These are phyloP conservation scores for Arthrobotrys megalospora DNA, from an alignment of 2,329 filamentous ascomycete genomes.

Conservation along the genomic window DNA sequence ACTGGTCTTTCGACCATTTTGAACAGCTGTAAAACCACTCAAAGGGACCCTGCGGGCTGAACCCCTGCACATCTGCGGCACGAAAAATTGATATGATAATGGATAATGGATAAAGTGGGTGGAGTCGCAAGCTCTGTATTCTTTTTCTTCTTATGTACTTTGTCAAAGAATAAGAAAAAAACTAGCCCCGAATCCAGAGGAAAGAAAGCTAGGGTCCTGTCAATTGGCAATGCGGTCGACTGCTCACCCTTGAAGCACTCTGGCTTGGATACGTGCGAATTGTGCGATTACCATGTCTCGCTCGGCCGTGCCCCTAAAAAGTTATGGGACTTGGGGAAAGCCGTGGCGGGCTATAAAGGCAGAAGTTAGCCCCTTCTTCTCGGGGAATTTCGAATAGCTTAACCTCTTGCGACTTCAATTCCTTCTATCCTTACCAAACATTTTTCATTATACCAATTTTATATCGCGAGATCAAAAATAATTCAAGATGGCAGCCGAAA, in stretches of 20 bases:
- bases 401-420: slow-evolving; percentile 18
- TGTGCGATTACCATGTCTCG: slow-evolving; percentile 47
- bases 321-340: neutral
- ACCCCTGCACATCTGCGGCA: slow-evolving; percentile 56
- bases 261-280: slow-evolving; percentile 57
- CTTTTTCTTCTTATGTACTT: neutral
- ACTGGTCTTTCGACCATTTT: slow-evolving; percentile 43
- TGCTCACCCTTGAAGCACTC: slow-evolving; percentile 48
- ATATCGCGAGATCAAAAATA: slow-evolving; percentile 32
- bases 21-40: slow-evolving; percentile 57
- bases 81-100: slow-evolving; percentile 58
- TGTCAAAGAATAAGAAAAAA: slow-evolving; percentile 51
- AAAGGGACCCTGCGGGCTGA: slow-evolving; percentile 40
- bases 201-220: slow-evolving; percentile 37
- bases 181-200: neutral
- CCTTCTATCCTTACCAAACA: slow-evolving; percentile 4
- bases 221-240: slow-evolving; percentile 25
- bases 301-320: slow-evolving; percentile 45
- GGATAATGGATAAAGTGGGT: slow-evolving; percentile 59
- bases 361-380: slow-evolving; percentile 39
- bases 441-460: slow-evolving; percentile 20
- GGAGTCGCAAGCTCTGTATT: slow-evolving; percentile 37
- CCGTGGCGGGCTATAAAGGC: slow-evolving; percentile 41
- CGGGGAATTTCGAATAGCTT: slow-evolving; percentile 19
- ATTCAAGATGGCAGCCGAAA: slow-evolving; percentile 49